Evolutionary conservation across 768 basidiomycete genomes (phyloP), one percentile per base, ranked within the genome.

Genomic region (Suillus subalutaceus): DNA sequence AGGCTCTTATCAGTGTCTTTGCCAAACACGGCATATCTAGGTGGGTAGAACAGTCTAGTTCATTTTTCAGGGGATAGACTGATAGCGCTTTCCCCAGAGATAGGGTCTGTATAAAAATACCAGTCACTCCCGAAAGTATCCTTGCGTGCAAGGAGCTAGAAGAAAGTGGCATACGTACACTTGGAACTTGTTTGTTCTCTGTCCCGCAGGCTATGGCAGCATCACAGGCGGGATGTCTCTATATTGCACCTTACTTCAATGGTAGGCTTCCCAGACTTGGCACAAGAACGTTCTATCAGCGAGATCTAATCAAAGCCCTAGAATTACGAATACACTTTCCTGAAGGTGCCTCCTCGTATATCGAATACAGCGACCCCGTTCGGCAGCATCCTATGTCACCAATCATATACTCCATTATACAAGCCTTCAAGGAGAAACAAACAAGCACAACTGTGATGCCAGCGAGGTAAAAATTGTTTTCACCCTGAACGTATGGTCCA

Each of bases 21-120:
- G 80, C 78, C 60, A 77, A 73, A 10, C 69, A 82, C 65, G 84
- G 80, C 4, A 83, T 84, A 60, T 79, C 81, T 38, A 77, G 38
- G 57, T 38, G 37, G 73, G 81, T 82, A 64, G 18, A 46, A 62
- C 23, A 35, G 7, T 32, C 18, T 37, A 12, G 16, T 55, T 20
- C 32, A 26, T 23, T 52, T 38, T 40, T 23, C 18, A 56, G 35
- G 12, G 37, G 64, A n/a, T 10, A 23, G 26, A 63, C 46, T 30
- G 35, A 37, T 62, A 7, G n/a, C 7, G 8, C 35, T 65, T 43
- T 56, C 15, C 56, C 10, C 63, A 82, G 83, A 68, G 76, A 80
- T 32, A 79, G 85, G 13, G 83, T 85, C 30, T 86, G 85, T 71
- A 84, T 89, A 74, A 89, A 88, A 72, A 85, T 89, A 50, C 87